phyloP scores from a whole-genome alignment of 352 stramenopile species.

The Globisporangium orthogonon region DNA sequence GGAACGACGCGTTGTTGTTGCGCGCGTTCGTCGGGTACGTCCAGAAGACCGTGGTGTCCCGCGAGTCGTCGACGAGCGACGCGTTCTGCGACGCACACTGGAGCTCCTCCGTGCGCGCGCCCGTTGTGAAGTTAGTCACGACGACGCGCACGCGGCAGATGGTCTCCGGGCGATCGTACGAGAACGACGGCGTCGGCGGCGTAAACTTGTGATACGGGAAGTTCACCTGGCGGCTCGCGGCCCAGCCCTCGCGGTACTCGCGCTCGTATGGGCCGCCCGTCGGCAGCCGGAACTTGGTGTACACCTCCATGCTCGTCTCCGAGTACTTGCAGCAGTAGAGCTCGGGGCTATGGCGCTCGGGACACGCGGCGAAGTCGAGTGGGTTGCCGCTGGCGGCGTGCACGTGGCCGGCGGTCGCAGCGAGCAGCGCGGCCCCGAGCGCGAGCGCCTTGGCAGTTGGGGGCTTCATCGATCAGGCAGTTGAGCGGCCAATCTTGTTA shows the following conservation, averaged over 20 bases:
- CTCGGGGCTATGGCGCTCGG: too few species aligned
- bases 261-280: too few species aligned
- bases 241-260: slow-evolving; percentile 36
- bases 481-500: too few species aligned
- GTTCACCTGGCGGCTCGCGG: slow-evolving; percentile 56
- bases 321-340: too few species aligned
- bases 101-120: slow-evolving; percentile 9
- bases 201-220: slow-evolving; percentile 33
- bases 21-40: slow-evolving; percentile 39
- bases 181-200: slow-evolving; percentile 45
- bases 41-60: slow-evolving; percentile 44
- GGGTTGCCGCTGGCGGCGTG: too few species aligned
- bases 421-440: too few species aligned
- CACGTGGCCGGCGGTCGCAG: too few species aligned
- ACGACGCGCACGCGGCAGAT: slow-evolving; percentile 45
- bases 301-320: too few species aligned
- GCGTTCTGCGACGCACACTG: slow-evolving; percentile 53
- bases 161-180: slow-evolving; percentile 37
- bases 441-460: too few species aligned
- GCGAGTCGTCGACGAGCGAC: slow-evolving; percentile 41
- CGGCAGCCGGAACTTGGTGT: too few species aligned
- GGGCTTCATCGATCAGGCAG: too few species aligned
- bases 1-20: slow-evolving; percentile 73
- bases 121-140: slow-evolving; percentile 12
- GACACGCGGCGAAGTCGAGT: too few species aligned